Conservation (phyloP, 495 filamentous ascomycete species). For the Terfezia claveryi region DNA sequence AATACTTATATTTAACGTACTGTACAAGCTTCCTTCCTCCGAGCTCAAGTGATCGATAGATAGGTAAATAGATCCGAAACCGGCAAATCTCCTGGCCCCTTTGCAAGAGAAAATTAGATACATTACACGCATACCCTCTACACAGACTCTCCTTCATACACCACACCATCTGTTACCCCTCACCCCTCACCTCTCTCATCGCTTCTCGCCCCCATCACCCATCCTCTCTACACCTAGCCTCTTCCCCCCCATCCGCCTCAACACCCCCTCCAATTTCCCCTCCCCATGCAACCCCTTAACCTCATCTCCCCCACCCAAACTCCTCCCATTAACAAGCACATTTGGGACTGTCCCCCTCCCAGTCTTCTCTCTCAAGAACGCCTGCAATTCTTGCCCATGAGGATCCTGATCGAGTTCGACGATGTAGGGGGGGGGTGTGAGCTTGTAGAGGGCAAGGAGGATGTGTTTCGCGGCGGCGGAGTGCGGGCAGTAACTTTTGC, state of each 20-base stretch:
- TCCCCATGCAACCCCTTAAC: slow-evolving; percentile 47
- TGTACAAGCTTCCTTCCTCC: no score
- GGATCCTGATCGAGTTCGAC: slow-evolving; percentile 77
- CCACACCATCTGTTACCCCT: no score
- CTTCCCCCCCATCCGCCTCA: slow-evolving; percentile 52
- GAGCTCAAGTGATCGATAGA: no score
- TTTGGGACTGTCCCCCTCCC: slow-evolving; percentile 78
- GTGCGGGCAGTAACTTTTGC: slow-evolving; percentile 75
- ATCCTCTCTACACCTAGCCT: slow-evolving; percentile 31
- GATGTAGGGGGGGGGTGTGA: slow-evolving; percentile 61
- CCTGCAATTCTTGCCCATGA: slow-evolving; percentile 49
- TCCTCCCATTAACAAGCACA: slow-evolving; percentile 64
- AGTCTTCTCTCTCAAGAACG: slow-evolving; percentile 42
- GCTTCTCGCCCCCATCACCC: neutral
- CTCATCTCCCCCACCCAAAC: slow-evolving; percentile 81
- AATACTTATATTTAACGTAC: no score
- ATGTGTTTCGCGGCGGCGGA: slow-evolving; percentile 65
- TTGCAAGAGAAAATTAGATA: no score
- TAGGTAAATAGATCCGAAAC: no score
- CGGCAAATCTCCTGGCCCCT: no score
- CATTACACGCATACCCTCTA: no score
- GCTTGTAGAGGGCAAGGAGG: slow-evolving; percentile 58
- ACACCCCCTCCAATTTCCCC: slow-evolving; percentile 46
- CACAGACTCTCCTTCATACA: no score
- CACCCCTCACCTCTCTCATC: no score